Conservation (phyloP, 1,284 basidiomycete genomes). For the Ustilago esculenta region DNA sequence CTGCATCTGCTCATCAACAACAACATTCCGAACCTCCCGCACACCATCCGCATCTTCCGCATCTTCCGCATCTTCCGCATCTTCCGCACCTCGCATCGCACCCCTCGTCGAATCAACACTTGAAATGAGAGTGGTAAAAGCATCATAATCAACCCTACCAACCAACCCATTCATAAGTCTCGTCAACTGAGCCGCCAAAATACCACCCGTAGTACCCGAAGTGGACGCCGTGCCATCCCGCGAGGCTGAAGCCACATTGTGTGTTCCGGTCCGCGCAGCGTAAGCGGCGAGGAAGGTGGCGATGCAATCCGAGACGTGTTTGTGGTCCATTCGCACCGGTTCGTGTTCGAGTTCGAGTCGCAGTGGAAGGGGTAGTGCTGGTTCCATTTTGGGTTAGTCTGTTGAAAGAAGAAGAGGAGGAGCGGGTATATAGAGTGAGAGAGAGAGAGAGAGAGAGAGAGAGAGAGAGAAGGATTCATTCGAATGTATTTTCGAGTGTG, state of each 20-base stretch:
- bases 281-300: slow-evolving; percentile 24
- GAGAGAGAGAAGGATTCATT: not conserved
- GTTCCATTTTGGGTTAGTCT: too few species aligned
- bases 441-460: not conserved
- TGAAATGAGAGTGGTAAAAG: slow-evolving; percentile 8
- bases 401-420: too few species aligned
- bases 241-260: slow-evolving; percentile 5
- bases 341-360: slow-evolving; percentile 17
- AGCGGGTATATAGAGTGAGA: not conserved
- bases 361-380: slow-evolving; percentile 30
- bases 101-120: too few species aligned
- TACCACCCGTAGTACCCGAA: slow-evolving; percentile 18
- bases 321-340: slow-evolving; percentile 5
- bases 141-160: slow-evolving; percentile 33
- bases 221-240: not conserved
- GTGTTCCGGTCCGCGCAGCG: slow-evolving; percentile 32
- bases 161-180: slow-evolving; percentile 32
- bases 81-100: too few species aligned
- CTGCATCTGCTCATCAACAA: too few species aligned
- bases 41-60: not conserved
- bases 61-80: not conserved
- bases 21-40: too few species aligned
- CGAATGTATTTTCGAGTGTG: too few species aligned
- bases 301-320: slow-evolving; percentile 13
- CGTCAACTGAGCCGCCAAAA: slow-evolving; percentile 34